These are phyloP conservation scores for Cystobasidium pallidum DNA, from an alignment of 1,284 basidiomycete species.

Conservation along the genomic window DNA sequence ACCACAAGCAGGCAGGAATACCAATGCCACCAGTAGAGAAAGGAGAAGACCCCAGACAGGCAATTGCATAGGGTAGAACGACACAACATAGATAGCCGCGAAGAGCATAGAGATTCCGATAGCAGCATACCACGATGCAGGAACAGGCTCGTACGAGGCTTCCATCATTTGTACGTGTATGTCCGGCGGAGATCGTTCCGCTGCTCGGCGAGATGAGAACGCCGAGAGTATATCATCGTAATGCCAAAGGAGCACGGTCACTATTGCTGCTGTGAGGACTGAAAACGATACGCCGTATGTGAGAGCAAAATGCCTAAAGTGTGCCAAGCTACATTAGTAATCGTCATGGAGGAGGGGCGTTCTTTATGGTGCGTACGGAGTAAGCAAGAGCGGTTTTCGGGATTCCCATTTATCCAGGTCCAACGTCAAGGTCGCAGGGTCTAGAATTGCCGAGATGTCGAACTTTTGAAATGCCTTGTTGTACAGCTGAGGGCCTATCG, in stretches of 20 bases:
- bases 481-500: slow-evolving; percentile 57
- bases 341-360: background rate
- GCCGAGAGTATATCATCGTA: slow-evolving; percentile 56
- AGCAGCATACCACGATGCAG: slow-evolving; percentile 56
- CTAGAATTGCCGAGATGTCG: slow-evolving; percentile 52
- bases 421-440: slow-evolving; percentile 45
- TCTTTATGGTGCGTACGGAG: slow-evolving; percentile 42
- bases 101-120: slow-evolving; percentile 52
- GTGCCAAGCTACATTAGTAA: too few relatives aligned
- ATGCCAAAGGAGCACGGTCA: slow-evolving; percentile 58
- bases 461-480: slow-evolving; percentile 51
- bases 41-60: slow-evolving; percentile 58
- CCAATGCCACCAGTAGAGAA: slow-evolving; percentile 55
- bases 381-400: slow-evolving; percentile 47
- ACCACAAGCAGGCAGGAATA: slow-evolving; percentile 55
- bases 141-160: slow-evolving; percentile 56
- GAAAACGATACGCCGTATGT: slow-evolving; percentile 58
- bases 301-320: slow-evolving; percentile 54
- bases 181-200: slow-evolving; percentile 39
- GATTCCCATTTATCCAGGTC: slow-evolving; percentile 53
- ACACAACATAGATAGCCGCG: slow-evolving; percentile 55
- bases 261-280: slow-evolving; percentile 57
- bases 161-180: slow-evolving; percentile 52
- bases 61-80: slow-evolving; percentile 57
- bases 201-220: slow-evolving; percentile 49